Conservation (phyloP, 257 asterid species). For the Capsicum pubescens region DNA sequence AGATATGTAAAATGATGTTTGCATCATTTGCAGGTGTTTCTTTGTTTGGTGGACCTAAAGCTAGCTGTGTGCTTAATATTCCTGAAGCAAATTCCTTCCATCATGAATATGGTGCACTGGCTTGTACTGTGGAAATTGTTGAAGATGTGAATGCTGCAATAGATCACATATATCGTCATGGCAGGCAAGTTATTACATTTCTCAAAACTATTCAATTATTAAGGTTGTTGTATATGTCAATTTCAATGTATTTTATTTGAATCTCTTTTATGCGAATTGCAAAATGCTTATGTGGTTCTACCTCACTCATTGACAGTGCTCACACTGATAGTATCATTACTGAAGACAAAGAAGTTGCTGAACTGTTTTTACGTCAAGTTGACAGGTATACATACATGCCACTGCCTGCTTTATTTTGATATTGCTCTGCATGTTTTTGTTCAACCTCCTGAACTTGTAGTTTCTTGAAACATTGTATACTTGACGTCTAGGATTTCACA, state of each 20-base stretch:
- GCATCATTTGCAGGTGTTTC: constrained; percentile 65
- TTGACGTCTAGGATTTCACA: neutral
- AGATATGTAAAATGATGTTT: constrained; percentile 14
- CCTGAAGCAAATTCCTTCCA: constrained; percentile 82
- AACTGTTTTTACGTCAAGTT: constrained; percentile 65
- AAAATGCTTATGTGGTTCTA: constrained; percentile 28
- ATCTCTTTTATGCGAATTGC: constrained; percentile 20
- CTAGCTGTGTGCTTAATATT: constrained; percentile 66
- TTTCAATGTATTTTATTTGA: neutral
- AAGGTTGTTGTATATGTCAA: constrained; percentile 8
- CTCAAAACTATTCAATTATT: constrained; percentile 6
- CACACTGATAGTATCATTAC: constrained; percentile 91
- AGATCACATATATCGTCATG: constrained; percentile 87
- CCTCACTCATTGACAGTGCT: constrained; percentile 60
- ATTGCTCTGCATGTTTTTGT: neutral
- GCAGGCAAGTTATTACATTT: constrained; percentile 62
- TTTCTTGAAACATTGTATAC: neutral
- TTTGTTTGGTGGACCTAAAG: constrained; percentile 84
- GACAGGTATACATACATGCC: constrained; percentile 50
- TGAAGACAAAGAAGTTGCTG: constrained; percentile 78
- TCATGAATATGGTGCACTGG: constrained; percentile 91
- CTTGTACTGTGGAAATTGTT: constrained; percentile 93
- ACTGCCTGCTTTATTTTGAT: neutral
- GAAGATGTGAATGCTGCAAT: constrained; percentile 90
- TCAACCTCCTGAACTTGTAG: constrained; percentile 8